These are phyloP conservation scores for Phytophthora tubulina DNA, from an alignment of 352 stramenopile species.

Conservation along the genomic window DNA sequence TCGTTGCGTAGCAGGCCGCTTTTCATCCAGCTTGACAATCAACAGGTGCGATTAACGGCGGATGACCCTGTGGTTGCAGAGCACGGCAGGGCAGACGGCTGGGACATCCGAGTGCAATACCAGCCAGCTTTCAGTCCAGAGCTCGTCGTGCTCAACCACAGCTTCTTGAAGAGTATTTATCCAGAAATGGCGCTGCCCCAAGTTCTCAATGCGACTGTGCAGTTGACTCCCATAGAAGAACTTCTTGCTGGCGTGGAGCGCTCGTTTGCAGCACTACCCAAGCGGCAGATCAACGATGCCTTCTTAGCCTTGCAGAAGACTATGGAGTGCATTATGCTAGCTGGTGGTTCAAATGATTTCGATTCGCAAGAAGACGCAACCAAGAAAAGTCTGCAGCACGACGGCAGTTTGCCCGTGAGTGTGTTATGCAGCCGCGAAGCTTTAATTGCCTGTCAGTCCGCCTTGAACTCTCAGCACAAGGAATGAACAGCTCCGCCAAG, in stretches of 20 bases:
- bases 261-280: conserved; percentile 32
- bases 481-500: conserved; percentile 13
- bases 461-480: conserved; percentile 13
- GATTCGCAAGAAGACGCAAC: conserved; percentile 35
- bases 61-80: conserved; percentile 46
- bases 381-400: conserved; percentile 46
- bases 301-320: conserved; percentile 50
- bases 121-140: conserved; percentile 52
- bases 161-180: conserved; percentile 45
- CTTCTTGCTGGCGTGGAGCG: conserved; percentile 39
- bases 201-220: conserved; percentile 8
- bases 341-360: conserved; percentile 47
- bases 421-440: conserved; percentile 46
- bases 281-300: conserved; percentile 34
- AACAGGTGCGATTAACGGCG: conserved; percentile 47
- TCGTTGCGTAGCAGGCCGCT: conserved; percentile 27
- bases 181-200: conserved; percentile 19
- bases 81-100: conserved; percentile 39
- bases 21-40: conserved; percentile 51
- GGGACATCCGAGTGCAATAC: conserved; percentile 52
- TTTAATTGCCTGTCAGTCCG: conserved; percentile 33
- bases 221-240: conserved; percentile 33
- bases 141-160: conserved; percentile 47
- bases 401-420: conserved; percentile 51
- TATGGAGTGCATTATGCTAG: conserved; percentile 52